Evolutionary conservation across 495 filamentous ascomycete genomes (phyloP), one percentile per base, ranked within the genome.

Genomic region (Hypoxylon lienhwacheense): DNA sequence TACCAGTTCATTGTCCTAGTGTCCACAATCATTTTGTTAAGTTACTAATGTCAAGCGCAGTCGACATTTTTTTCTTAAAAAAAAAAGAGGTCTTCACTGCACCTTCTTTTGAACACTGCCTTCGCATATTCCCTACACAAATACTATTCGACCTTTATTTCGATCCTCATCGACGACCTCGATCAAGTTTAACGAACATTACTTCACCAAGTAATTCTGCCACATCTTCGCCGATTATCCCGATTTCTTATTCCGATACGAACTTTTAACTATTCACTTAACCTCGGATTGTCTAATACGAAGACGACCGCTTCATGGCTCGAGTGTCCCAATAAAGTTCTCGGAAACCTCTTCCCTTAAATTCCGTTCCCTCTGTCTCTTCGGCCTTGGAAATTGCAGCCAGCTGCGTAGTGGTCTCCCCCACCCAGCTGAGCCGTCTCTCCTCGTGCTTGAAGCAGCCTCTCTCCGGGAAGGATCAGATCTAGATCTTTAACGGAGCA

Each of bases 371-470:
- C 36, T 36, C 37, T 51, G 32, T 68, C 73, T 72, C 70, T 73
- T 71, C 70, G 47, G 67, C 70, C 65, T 64, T 72, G 67, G 68
- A 66, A 67, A 26, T 43, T 17, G 16, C 42, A 55, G 53, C 61
- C 59, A 43, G 69, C 50, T 59, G 58, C 57, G 48, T 52, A 43
- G 57, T 65, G 61, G 47, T 39, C 20, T 25, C 53, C 21, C 33
- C 63, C 44, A 52, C 45, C 21, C 46, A 58, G 46, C 65, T 64
- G 65, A 47, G 51, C 59, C 36, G 42, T 59, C 37, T 46, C 51
- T 72, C 69, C 67, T 69, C 66, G 68, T 66, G 73, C 70, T 70
- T 41, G 73, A 72, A 70, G 70, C 64, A 74, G 71, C 68, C 66
- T 39, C 24, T 34, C 54, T 55, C 58, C 56, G 41, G 34, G 58